These are phyloP conservation scores for Perilla frutescens DNA, from an alignment of 257 asterid species.

Conservation along the genomic window DNA sequence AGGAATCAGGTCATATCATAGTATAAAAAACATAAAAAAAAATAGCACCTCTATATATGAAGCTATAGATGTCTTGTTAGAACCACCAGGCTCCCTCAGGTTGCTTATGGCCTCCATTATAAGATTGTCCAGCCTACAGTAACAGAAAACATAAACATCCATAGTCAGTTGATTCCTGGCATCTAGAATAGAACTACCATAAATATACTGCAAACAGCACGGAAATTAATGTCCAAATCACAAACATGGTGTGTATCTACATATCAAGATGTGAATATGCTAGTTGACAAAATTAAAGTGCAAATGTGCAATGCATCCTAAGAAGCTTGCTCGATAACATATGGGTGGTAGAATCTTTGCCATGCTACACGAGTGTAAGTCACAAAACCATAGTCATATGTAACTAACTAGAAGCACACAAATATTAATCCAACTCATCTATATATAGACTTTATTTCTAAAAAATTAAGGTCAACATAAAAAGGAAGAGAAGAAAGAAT, in stretches of 20 bases:
- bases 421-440: slow-evolving; percentile 17
- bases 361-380: background rate
- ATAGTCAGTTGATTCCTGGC: slow-evolving; percentile 28
- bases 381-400: slow-evolving; percentile 18
- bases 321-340: slow-evolving; percentile 4
- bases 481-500: background rate
- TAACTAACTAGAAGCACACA: slow-evolving; percentile 21
- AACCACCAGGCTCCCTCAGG: slow-evolving; percentile 85
- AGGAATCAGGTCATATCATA: slow-evolving; percentile 2
- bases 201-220: slow-evolving; percentile 5
- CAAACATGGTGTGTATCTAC: background rate
- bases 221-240: slow-evolving; percentile 12
- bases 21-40: background rate
- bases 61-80: slow-evolving; percentile 84
- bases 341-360: background rate
- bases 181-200: slow-evolving; percentile 33
- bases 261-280: slow-evolving; percentile 10
- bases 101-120: slow-evolving; percentile 87
- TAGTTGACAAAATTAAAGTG: background rate
- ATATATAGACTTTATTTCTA: slow-evolving; percentile 12
- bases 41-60: slow-evolving; percentile 81
- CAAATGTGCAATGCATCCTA: background rate
- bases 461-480: slow-evolving; percentile 10
- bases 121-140: slow-evolving; percentile 85
- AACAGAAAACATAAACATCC: slow-evolving; percentile 36